Percentiles rank a stretch among this genome's conserved stretches.
Evolutionary conservation across 495 filamentous ascomycete species (phyloP).

Genomic region (Talaromyces nanjingensis): DNA sequence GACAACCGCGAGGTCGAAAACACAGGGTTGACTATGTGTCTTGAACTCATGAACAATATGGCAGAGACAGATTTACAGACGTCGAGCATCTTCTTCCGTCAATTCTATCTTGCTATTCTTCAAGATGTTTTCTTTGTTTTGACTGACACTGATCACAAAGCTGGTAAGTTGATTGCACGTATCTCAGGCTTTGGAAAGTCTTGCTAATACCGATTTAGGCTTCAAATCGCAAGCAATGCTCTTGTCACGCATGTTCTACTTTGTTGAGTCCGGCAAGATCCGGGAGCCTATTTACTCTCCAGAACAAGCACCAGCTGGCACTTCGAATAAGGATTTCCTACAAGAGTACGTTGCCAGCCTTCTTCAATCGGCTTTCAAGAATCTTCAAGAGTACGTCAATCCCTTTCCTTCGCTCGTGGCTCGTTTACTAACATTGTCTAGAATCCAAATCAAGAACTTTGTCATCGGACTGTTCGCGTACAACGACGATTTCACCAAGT

Average conservation of each 20-base stretch:
- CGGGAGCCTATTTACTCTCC: conserved; percentile 79
- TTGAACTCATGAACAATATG: conserved; percentile 96
- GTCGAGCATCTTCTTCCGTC: conserved; percentile 91
- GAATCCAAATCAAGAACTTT: conserved; percentile 80
- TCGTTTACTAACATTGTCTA: conserved; percentile 39
- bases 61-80: conserved; percentile 82
- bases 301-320: conserved; percentile 76
- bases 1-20: conserved; percentile 97
- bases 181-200: conserved; percentile 7
- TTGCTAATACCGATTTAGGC: conserved; percentile 31
- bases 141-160: conserved; percentile 96
- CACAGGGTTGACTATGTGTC: conserved; percentile 97
- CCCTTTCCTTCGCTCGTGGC: background rate
- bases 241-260: conserved; percentile 92
- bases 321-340: conserved; percentile 83
- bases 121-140: conserved; percentile 99
- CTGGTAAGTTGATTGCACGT: conserved; percentile 44
- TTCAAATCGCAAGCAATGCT: conserved; percentile 96
- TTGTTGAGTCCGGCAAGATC: conserved; percentile 78
- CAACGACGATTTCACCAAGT: conserved; percentile 75
- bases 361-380: conserved; percentile 87
- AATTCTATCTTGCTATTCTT: conserved; percentile 89
- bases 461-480: conserved; percentile 77
- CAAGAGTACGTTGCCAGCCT: conserved; percentile 75
- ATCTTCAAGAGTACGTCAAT: conserved; percentile 79